Conservation (phyloP, 441 rosid genomes). For the Pelargonium cotyledonis region DNA sequence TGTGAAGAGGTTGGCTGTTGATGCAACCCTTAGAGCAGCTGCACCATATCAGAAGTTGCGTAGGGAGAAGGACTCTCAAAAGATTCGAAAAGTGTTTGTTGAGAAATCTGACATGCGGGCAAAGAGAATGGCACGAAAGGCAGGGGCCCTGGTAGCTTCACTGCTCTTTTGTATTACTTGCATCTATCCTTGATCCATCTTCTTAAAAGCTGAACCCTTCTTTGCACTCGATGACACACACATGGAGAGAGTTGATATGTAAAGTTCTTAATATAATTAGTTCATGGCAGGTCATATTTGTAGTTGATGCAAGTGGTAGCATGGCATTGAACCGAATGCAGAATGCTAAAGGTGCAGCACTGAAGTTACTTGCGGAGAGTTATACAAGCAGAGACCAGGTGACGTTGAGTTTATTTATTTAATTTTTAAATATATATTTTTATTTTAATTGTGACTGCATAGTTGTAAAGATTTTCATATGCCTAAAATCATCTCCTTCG, state of each 20-base stretch:
- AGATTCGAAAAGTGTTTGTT: conserved; percentile 79
- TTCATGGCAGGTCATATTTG: conserved; percentile 71
- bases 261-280: conserved; percentile 14
- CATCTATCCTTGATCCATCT: conserved; percentile 1
- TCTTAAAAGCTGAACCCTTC: neutral
- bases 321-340: conserved; percentile 99
- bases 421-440: too few species aligned
- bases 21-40: conserved; percentile 99
- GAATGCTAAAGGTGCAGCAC: conserved; percentile 98
- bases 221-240: neutral
- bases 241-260: conserved; percentile 3
- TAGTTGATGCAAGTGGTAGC: conserved; percentile 99
- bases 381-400: conserved; percentile 99
- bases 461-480: neutral
- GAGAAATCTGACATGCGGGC: conserved; percentile 99
- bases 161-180: conserved; percentile 10
- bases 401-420: conserved; percentile 19
- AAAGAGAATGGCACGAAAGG: conserved; percentile 98
- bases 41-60: conserved; percentile 97
- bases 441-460: neutral
- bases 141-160: conserved; percentile 89
- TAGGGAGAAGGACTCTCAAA: conserved; percentile 61
- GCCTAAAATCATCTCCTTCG: neutral
- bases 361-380: conserved; percentile 93
- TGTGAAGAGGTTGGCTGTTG: conserved; percentile 88